Percentiles rank a stretch among this genome's conserved stretches.
phyloP scores from a whole-genome alignment of 2,329 filamentous ascomycete genomes.

The Ascochyta fabae region DNA sequence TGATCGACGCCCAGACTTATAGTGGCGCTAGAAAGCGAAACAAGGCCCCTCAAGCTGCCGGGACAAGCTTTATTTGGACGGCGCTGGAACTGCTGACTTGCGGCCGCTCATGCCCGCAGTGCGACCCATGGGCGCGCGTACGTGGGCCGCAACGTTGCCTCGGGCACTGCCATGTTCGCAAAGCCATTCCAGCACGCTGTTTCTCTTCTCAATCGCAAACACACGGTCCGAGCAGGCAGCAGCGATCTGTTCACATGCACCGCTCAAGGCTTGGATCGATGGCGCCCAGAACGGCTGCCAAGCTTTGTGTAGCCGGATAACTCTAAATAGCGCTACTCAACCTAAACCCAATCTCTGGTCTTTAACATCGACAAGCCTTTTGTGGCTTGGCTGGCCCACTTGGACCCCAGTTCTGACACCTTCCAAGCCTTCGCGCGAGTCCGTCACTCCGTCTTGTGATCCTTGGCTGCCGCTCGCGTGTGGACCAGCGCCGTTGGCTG shows the following conservation, averaged over 20 bases:
- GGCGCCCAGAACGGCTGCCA: conserved; percentile 35
- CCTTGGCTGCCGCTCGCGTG: conserved; percentile 29
- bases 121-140: conserved; percentile 13
- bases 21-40: conserved; percentile 46
- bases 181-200: not conserved
- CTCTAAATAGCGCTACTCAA: conserved; percentile 38
- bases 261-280: conserved; percentile 15
- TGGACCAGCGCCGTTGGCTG: conserved; percentile 14
- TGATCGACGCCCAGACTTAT: conserved; percentile 47
- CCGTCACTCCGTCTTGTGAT: conserved; percentile 37
- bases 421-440: conserved; percentile 30
- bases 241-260: conserved; percentile 16
- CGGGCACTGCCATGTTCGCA: not conserved
- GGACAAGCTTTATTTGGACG: conserved; percentile 49
- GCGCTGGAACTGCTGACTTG: conserved; percentile 37
- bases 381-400: conserved; percentile 31
- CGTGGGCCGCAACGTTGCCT: conserved; percentile 13
- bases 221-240: not conserved
- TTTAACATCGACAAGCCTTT: conserved; percentile 46
- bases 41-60: conserved; percentile 43
- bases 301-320: conserved; percentile 32
- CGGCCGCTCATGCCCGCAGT: conserved; percentile 24
- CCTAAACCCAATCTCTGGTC: conserved; percentile 44
- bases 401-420: conserved; percentile 31
- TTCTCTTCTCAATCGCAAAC: not conserved